These are phyloP conservation scores for Aspergillus sojae DNA, from an alignment of 2,329 filamentous ascomycete genomes.

Conservation along the genomic window DNA sequence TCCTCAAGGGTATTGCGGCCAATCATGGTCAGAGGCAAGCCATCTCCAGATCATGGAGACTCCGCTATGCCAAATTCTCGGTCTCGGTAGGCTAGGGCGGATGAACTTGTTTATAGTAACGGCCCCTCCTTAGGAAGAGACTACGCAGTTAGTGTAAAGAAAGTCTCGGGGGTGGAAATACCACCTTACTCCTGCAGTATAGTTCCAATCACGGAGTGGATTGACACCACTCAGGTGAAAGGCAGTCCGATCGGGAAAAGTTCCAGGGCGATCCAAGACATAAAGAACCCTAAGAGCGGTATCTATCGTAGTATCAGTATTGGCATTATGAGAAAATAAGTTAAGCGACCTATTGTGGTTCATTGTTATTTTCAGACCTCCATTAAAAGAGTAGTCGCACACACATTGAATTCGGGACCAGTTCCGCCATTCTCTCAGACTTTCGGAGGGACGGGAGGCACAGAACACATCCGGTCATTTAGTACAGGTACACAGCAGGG, in stretches of 20 bases:
- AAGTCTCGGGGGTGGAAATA: not conserved
- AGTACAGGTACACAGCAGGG: not conserved
- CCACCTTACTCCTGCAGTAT: not conserved
- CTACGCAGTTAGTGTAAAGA: not conserved
- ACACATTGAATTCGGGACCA: not conserved
- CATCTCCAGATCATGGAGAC: constrained; percentile 8
- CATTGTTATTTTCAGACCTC: not conserved
- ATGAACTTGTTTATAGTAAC: constrained; percentile 8
- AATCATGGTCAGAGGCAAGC: constrained; percentile 1
- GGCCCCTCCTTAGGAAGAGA: constrained; percentile 1
- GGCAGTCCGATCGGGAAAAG: not conserved
- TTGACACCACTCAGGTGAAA: not conserved
- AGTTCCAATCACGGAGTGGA: not conserved
- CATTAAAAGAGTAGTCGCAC: not conserved
- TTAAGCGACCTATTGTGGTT: not conserved
- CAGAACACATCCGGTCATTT: not conserved
- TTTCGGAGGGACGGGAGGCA: not conserved
- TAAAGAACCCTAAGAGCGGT: not conserved
- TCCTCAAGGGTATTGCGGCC: not conserved
- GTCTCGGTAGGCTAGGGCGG: constrained; percentile 5
- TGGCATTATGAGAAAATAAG: not conserved
- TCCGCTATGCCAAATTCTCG: constrained; percentile 1
- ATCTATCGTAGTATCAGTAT: not conserved
- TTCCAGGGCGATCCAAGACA: not conserved
- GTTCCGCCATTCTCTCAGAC: not conserved